Evolutionary conservation across 768 basidiomycete species (phyloP).

Genomic region (Tulasnella sp.): DNA sequence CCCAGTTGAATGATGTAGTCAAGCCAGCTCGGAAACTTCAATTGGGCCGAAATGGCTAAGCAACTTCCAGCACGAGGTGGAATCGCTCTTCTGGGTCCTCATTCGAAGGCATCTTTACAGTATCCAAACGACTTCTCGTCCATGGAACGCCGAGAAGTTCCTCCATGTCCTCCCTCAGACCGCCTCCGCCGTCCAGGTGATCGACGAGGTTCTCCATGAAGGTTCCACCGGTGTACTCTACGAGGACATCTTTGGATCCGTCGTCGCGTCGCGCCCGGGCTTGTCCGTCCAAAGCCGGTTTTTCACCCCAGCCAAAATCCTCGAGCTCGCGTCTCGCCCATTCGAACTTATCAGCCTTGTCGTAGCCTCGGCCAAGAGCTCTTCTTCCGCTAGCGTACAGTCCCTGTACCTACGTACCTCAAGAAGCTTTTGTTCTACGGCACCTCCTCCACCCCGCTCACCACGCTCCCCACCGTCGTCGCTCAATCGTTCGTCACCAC

Average conservation of each 20-base stretch:
- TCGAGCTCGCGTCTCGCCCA: constrained; percentile 18
- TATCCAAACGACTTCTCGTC: no score
- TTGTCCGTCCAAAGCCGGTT: background rate
- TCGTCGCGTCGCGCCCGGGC: constrained; percentile 4
- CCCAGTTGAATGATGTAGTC: no score
- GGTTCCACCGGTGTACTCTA: constrained; percentile 55
- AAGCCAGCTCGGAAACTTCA: no score
- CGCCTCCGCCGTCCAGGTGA: constrained; percentile 50
- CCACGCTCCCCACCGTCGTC: constrained; percentile 37
- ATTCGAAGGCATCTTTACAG: no score
- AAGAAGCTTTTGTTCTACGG: constrained; percentile 54
- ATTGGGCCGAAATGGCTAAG: no score
- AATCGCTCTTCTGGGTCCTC: no score
- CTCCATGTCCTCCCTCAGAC: constrained; percentile 45
- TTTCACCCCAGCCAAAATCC: constrained; percentile 8
- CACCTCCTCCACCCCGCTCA: constrained; percentile 41
- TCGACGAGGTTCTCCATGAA: constrained; percentile 64
- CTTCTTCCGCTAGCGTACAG: constrained; percentile 23
- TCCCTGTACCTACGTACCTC: constrained; percentile 21
- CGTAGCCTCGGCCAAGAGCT: constrained; percentile 16
- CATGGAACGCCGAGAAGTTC: constrained; percentile 67
- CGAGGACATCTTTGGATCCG: constrained; percentile 46
- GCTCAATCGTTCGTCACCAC: constrained; percentile 42
- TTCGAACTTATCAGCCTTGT: constrained; percentile 21
- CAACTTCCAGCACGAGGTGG: no score